Evolutionary conservation across 169 alveolate genomes (phyloP).

Genomic region (Plasmodium cynomolgi): DNA sequence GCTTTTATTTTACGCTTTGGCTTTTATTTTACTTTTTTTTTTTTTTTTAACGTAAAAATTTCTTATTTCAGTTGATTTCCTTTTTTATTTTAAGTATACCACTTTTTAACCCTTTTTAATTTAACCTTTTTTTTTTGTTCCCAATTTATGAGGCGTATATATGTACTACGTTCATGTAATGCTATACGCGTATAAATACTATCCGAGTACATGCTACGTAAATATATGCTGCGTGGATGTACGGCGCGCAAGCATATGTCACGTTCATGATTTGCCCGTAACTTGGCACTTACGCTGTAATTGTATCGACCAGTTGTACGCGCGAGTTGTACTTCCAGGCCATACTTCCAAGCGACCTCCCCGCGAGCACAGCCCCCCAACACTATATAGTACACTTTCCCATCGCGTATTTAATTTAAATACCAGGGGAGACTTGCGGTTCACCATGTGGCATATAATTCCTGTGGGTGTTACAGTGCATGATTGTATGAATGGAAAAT

Average conservation of each 20-base stretch:
- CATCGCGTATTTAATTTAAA: not conserved
- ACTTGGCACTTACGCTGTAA: not conserved
- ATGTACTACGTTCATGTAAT: not conserved
- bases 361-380: not conserved
- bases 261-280: not conserved
- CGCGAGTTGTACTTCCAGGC: not conserved
- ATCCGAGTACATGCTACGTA: not conserved
- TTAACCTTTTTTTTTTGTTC: slow-evolving; percentile 5
- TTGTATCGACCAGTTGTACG: not conserved
- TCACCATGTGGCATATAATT: not conserved
- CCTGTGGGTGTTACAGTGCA: not conserved
- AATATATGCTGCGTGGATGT: not conserved
- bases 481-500: not conserved
- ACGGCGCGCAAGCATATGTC: not conserved
- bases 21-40: not conserved
- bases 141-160: not conserved
- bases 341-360: not conserved
- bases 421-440: not conserved
- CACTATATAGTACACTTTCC: not conserved
- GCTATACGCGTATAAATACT: not conserved
- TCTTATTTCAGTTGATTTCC: not conserved
- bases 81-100: not conserved
- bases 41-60: not conserved
- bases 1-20: not conserved
- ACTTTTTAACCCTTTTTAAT: not conserved